A percentile compares a stretch with the other conserved stretches of the same genome.
Conservation (phyloP, 805 yeast genomes). For the Wickerhamiella cacticola region DNA sequence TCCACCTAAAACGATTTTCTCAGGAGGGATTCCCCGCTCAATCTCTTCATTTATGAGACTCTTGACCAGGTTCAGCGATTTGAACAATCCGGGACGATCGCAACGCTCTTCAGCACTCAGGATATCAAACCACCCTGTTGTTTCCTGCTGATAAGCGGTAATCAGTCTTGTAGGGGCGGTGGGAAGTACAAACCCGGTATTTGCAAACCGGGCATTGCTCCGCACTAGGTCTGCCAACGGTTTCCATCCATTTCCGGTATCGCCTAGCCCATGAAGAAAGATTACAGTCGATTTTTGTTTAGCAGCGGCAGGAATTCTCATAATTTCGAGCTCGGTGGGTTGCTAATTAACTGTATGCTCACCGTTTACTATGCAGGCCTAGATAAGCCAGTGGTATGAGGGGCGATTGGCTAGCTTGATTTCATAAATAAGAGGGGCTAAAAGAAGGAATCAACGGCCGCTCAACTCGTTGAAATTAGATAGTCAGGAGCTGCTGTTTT, state of each 20-base stretch:
- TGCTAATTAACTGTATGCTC: background rate
- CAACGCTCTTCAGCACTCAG: conserved; percentile 20
- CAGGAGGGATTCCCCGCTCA: conserved; percentile 28
- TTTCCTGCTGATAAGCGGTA: conserved; percentile 47
- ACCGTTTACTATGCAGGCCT: background rate
- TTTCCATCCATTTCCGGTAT: conserved; percentile 79
- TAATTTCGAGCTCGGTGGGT: background rate
- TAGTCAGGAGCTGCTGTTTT: no score
- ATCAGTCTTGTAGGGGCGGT: conserved; percentile 71
- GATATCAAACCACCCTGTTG: conserved; percentile 87
- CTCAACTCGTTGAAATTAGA: no score
- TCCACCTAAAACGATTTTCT: conserved; percentile 74
- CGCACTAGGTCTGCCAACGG: conserved; percentile 56
- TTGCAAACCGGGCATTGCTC: conserved; percentile 35
- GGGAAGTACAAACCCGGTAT: conserved; percentile 72
- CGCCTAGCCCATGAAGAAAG: conserved; percentile 85
- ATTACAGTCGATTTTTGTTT: conserved; percentile 32
- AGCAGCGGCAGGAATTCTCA: background rate
- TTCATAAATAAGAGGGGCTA: no score
- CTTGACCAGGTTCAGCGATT: conserved; percentile 24
- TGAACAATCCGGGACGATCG: conserved; percentile 28
- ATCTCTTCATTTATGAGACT: conserved; percentile 27
- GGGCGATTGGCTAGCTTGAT: no score
- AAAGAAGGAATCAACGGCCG: no score
- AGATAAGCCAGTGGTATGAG: background rate